Conservation (phyloP, 306 rosid genomes). For the Calophaca sinica region DNA sequence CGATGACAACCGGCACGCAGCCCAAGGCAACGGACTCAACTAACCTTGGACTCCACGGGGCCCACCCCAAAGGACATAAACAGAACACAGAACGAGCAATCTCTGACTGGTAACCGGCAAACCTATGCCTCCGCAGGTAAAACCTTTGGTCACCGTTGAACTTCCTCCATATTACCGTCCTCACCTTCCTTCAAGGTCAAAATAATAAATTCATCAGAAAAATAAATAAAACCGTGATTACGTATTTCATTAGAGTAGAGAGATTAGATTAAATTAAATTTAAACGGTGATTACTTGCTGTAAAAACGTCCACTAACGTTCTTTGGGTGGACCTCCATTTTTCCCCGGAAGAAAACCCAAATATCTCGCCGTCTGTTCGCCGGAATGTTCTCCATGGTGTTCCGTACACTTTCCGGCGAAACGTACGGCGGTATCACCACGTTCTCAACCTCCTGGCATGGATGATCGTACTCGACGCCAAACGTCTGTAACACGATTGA, state of each 20-base stretch:
- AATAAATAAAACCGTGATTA: slow-evolving; percentile 6
- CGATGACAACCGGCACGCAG: slow-evolving; percentile 89
- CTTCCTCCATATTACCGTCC: slow-evolving; percentile 81
- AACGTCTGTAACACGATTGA: slow-evolving; percentile 90
- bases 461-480: slow-evolving; percentile 73
- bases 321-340: slow-evolving; percentile 96
- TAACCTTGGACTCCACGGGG: slow-evolving; percentile 98
- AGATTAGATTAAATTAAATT: neutral
- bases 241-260: slow-evolving; percentile 23
- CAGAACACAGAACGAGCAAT: slow-evolving; percentile 84
- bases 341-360: slow-evolving; percentile 90
- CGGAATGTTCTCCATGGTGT: slow-evolving; percentile 57
- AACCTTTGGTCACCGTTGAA: slow-evolving; percentile 75
- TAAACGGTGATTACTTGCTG: slow-evolving; percentile 73
- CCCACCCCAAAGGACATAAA: slow-evolving; percentile 94
- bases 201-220: neutral
- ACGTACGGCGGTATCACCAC: slow-evolving; percentile 89
- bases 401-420: slow-evolving; percentile 61
- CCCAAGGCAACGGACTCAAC: slow-evolving; percentile 88
- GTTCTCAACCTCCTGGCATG: slow-evolving; percentile 88
- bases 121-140: slow-evolving; percentile 72
- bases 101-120: slow-evolving; percentile 88
- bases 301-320: slow-evolving; percentile 91
- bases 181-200: slow-evolving; percentile 68
- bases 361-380: slow-evolving; percentile 67